Evolutionary conservation across 768 basidiomycete genomes (phyloP), one percentile per base, ranked within the genome.

Genomic region (Daedaleopsis nitida): DNA sequence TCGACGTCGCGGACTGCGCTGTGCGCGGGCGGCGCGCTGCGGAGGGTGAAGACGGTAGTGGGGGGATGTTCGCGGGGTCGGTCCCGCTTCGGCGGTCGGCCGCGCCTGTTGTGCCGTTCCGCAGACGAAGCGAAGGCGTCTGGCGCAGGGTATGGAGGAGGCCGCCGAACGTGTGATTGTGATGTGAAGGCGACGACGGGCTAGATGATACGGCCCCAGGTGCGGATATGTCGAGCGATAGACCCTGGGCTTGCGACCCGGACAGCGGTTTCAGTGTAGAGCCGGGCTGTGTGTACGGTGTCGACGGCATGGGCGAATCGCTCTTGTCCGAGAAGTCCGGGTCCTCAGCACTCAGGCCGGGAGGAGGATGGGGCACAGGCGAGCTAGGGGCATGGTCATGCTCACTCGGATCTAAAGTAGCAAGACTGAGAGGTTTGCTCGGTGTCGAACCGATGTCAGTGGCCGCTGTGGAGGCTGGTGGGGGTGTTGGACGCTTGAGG

Each of bases 401-500:
- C n/a, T 67, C 66, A 52, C 60, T 54, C 34, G 23, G 23, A 12
- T 55, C 60, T 21, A 55, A 44, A 9, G 57, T 53, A 37, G 60
- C 35, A 23, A 69, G 62, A 16, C 67, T 64, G 54, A 64, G 51
- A 7, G 63, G 39, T 43, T 64, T 61, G 23, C 54, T 51, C 5
- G 57, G 54, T 13, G 55, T 45, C 13, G 65, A 66, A 0, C 62
- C 65, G 17, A 63, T 55, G 17, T 60, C 45, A 7, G 65, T 58
- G 17, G 64, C 38, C 13, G 57, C 51, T 13, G 39, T 55, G 7
- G 67, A 53, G 34, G 67, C 16, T 8, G 67, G 52, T 7, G 71
- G 60, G n/a, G 69, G 68, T 16, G 70, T 59, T n/a, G 67, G 69
- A 16, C 65, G 55, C 57, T 79, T 83, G 21, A 96, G 75, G 1